Evolutionary conservation across 2,329 filamentous ascomycete species (phyloP).

Genomic region (Paraphoma sp.): DNA sequence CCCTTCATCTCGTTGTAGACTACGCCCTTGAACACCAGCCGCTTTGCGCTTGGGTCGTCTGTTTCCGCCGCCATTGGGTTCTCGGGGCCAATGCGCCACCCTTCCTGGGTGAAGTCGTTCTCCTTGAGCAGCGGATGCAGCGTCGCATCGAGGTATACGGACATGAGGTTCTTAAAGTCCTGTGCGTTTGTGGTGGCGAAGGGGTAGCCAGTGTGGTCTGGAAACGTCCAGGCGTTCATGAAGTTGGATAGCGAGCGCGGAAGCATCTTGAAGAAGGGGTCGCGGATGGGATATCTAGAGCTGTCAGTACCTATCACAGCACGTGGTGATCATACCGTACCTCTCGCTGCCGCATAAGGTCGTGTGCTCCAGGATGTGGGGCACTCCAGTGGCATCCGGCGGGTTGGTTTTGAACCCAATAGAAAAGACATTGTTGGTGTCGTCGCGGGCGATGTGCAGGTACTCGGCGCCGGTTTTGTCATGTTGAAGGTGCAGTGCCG

Average conservation of each 20-base stretch:
- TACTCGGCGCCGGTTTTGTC: conserved; percentile 97
- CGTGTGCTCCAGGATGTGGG: conserved; percentile 97
- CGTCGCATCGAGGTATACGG: conserved; percentile 94
- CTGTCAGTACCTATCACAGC: conserved; percentile 9
- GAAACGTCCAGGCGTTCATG: conserved; percentile 98
- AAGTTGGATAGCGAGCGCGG: conserved; percentile 98
- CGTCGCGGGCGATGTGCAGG: conserved; percentile 90
- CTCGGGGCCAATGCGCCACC: conserved; percentile 94
- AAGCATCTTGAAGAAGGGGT: conserved; percentile 99
- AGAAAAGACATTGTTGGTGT: conserved; percentile 99
- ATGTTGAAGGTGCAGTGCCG: conserved; percentile 87
- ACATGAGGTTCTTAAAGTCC: conserved; percentile 95
- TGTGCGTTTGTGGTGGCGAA: conserved; percentile 96
- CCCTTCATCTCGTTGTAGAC: conserved; percentile 99
- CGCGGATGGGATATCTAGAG: conserved; percentile 87
- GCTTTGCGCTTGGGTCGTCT: conserved; percentile 62
- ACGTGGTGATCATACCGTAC: conserved; percentile 53
- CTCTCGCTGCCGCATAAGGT: conserved; percentile 95
- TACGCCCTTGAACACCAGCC: conserved; percentile 92
- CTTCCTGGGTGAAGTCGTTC: conserved; percentile 94
- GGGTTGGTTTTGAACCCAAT: conserved; percentile 99
- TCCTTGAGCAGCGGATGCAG: conserved; percentile 87
- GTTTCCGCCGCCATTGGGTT: conserved; percentile 67
- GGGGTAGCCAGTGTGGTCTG: conserved; percentile 96
- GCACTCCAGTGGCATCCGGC: conserved; percentile 92